Base-by-base conservation (phyloP, 73 alveolate species). In the Blepharisma stoltei region DNA sequence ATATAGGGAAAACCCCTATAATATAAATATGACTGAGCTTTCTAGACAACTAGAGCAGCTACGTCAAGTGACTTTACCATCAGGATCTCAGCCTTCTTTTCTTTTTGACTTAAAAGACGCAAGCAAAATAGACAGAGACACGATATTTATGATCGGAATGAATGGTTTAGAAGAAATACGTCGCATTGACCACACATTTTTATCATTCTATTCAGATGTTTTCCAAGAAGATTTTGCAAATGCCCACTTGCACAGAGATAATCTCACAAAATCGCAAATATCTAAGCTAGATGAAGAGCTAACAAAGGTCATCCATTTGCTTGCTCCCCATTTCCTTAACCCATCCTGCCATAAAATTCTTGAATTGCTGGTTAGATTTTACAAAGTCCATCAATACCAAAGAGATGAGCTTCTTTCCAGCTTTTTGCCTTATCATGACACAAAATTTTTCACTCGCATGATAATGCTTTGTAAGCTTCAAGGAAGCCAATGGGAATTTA, bases 161-260 rank as follows among this genome's bases (percentile, higher is more conserved):
- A 60, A 60, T 25, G 73, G 73, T 18, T 60, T 60, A n/a, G 73
- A 60, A 60, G 73, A 60, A 38, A n/a, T 60, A 20, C 37, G 48
- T 9, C n/a, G 23, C 73, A 38, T 14, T 14, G 73, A 60, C 46
- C 46, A 60, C 45, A 18, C 38, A n/a, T 60, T 60, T 38, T 9
- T 25, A 14, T 38, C 23, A 8, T 60, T 60, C 73, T 25, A 20
- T 11, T 60, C 73, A 60, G 73, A 60, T 60, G 46, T 60, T 60
- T 60, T 60, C 73, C n/a, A 14, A 25, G 73, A 60, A 25, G 14
- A n/a, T 25, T 60, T 20, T 38, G 73, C 73, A 25, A 60, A 14
- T n/a, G 14, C 73, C 37, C 37, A 60, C 73, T 1, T n/a, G 2
- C 46, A n/a, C 37, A n/a, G 46, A 18, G 73, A 60, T 8, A 18